These are phyloP conservation scores for Cucurbita pepo DNA, from an alignment of 306 rosid genomes.

Conservation along the genomic window DNA sequence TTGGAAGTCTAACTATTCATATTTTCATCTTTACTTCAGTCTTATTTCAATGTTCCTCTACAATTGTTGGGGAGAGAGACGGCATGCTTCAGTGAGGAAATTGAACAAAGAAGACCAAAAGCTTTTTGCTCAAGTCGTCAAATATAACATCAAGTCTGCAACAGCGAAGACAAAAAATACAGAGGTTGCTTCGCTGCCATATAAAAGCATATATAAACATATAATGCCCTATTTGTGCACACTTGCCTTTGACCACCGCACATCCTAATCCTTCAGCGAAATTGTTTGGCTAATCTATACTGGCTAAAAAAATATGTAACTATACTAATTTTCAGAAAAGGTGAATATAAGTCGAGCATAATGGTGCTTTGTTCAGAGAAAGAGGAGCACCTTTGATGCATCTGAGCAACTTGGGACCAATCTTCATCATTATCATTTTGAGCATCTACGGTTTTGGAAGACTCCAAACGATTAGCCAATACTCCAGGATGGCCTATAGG, in stretches of 20 bases:
- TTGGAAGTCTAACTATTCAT: background rate
- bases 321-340: background rate
- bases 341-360: background rate
- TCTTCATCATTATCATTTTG: constrained; percentile 44
- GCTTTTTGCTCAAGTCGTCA: background rate
- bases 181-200: background rate
- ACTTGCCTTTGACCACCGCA: background rate
- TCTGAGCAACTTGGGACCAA: constrained; percentile 49
- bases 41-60: background rate
- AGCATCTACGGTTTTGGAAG: constrained; percentile 21
- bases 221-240: background rate
- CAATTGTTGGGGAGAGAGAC: background rate
- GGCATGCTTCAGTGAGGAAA: background rate
- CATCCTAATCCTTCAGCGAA: background rate
- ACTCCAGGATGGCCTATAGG: constrained; percentile 24
- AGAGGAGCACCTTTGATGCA: constrained; percentile 42
- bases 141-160: background rate
- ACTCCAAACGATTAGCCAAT: constrained; percentile 23
- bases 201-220: background rate
- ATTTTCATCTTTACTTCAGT: background rate
- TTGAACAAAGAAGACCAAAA: background rate
- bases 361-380: constrained; percentile 5
- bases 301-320: background rate
- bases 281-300: background rate
- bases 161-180: background rate